A percentile compares a stretch with the other conserved stretches of the same genome.
phyloP scores from a whole-genome alignment of 1,284 basidiomycete genomes.

The Microbotryum violaceum region DNA sequence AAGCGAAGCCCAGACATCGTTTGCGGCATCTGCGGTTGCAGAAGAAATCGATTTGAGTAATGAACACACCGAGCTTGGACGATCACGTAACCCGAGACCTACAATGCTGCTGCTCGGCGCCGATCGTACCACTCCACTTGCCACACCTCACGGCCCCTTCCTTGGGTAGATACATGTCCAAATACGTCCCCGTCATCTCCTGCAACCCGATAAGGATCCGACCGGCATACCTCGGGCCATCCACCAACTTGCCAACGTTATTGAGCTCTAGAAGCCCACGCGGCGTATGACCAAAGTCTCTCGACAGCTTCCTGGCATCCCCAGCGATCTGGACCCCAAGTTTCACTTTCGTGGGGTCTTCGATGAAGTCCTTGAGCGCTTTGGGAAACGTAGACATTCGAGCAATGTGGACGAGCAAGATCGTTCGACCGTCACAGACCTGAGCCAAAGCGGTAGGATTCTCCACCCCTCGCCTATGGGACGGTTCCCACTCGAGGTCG shows the following conservation, averaged over 20 bases:
- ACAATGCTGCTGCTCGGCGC: conserved; percentile 39
- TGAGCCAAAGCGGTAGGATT: conserved; percentile 42
- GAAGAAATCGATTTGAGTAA: background rate
- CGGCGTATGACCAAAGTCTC: conserved; percentile 35
- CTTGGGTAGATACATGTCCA: conserved; percentile 38
- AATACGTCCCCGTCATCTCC: conserved; percentile 37
- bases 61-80: background rate
- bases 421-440: conserved; percentile 39
- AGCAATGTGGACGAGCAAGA: conserved; percentile 41
- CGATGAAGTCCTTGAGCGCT: conserved; percentile 36
- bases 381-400: conserved; percentile 36
- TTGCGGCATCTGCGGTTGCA: conserved; percentile 39
- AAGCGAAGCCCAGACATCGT: conserved; percentile 42
- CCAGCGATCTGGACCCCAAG: conserved; percentile 40
- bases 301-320: conserved; percentile 41
- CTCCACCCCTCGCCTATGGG: conserved; percentile 16
- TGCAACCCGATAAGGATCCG: conserved; percentile 38
- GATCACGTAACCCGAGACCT: conserved; percentile 19
- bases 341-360: conserved; percentile 38
- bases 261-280: conserved; percentile 40
- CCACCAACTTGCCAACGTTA: conserved; percentile 37
- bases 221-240: conserved; percentile 16
- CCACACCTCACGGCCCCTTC: conserved; percentile 38
- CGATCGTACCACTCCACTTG: conserved; percentile 38
- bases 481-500: conserved; percentile 28